Conservation (phyloP, 169 alveolate genomes). For the Plasmodium chabaudi region DNA sequence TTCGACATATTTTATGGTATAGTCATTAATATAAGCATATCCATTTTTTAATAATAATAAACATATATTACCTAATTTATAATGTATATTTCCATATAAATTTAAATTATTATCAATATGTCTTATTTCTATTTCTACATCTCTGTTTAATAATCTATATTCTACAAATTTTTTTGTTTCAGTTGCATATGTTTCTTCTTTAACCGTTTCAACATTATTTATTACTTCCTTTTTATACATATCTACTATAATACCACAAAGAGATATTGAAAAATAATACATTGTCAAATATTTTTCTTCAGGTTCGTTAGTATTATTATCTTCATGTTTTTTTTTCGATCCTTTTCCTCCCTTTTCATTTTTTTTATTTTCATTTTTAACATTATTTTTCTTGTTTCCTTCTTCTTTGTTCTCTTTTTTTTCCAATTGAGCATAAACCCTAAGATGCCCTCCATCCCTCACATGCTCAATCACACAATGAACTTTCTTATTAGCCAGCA, state of each 20-base stretch:
- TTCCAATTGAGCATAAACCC: constrained; percentile 48
- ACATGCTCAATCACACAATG: constrained; percentile 63
- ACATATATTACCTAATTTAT: constrained; percentile 71
- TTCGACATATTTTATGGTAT: constrained; percentile 61
- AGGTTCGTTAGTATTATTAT: not conserved
- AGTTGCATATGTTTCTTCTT: constrained; percentile 67
- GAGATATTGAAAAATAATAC: constrained; percentile 62
- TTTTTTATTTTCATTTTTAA: not conserved
- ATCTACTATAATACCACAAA: constrained; percentile 72
- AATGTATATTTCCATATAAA: constrained; percentile 54
- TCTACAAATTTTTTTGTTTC: constrained; percentile 73
- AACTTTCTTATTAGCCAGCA: constrained; percentile 24
- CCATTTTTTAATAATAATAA: constrained; percentile 59
- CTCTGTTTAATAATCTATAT: constrained; percentile 61
- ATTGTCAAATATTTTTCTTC: constrained; percentile 42
- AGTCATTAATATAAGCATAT: constrained; percentile 73
- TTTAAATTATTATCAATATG: constrained; percentile 66
- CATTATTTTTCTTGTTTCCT: not conserved
- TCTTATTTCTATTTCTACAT: constrained; percentile 52
- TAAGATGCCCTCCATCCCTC: constrained; percentile 66
- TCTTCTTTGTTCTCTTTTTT: constrained; percentile 7
- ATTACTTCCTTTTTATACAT: constrained; percentile 73
- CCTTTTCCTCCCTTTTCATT: constrained; percentile 5
- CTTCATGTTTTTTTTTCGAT: not conserved
- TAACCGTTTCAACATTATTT: constrained; percentile 54